These are phyloP conservation scores for Wickerhamiella parazyma DNA, from an alignment of 805 yeast genomes.

Conservation along the genomic window DNA sequence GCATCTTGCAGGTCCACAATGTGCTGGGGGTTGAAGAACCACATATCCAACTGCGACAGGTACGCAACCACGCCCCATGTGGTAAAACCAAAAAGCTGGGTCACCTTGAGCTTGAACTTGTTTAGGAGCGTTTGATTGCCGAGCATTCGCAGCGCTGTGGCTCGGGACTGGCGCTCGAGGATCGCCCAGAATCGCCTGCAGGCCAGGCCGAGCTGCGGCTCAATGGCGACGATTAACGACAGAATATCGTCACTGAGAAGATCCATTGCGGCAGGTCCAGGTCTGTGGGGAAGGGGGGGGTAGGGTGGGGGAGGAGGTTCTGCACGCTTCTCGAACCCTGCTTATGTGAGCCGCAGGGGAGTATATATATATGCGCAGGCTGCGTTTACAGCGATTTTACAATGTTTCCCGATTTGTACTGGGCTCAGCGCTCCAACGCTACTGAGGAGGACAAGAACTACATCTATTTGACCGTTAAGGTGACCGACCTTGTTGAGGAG, in stretches of 20 bases:
- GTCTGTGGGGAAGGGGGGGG: too few species aligned
- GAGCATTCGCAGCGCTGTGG: not conserved
- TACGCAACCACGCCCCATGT: conserved; percentile 16
- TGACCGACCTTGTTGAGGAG: conserved; percentile 53
- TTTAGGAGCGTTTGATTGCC: conserved; percentile 11
- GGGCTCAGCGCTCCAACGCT: conserved; percentile 95
- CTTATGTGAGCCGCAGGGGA: not conserved
- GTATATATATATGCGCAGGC: not conserved
- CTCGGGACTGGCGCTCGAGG: conserved; percentile 12
- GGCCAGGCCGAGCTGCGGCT: conserved; percentile 14
- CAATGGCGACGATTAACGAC: conserved; percentile 9
- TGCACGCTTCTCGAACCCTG: conserved; percentile 6
- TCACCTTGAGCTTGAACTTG: conserved; percentile 13
- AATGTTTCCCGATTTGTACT: conserved; percentile 42
- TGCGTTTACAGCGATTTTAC: not conserved
- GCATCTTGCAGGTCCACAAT: conserved; percentile 6
- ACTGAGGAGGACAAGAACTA: conserved; percentile 60
- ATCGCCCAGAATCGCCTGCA: conserved; percentile 12
- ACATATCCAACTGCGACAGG: conserved; percentile 14
- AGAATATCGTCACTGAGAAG: conserved; percentile 13
- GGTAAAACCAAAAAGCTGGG: conserved; percentile 10
- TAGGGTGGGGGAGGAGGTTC: not conserved
- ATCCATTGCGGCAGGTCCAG: too few species aligned
- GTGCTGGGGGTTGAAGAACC: conserved; percentile 18
- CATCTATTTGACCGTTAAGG: conserved; percentile 57